Conservation (phyloP, 1,139 yeast species). For the Tardiomyces digboiensis region DNA sequence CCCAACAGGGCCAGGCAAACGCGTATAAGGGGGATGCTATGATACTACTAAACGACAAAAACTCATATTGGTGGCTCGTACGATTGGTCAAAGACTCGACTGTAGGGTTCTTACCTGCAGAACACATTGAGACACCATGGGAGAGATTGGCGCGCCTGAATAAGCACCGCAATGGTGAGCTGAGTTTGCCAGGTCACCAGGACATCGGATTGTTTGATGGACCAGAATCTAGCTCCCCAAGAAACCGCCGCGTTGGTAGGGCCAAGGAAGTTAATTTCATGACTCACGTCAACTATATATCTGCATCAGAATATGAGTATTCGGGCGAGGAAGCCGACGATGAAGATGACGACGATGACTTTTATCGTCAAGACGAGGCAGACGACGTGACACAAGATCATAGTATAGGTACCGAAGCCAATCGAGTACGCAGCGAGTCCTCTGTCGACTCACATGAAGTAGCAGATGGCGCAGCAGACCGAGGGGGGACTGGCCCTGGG, state of each 20-base stretch:
- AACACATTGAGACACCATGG: constrained; percentile 82
- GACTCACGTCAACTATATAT: constrained; percentile 16
- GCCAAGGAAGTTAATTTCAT: constrained; percentile 17
- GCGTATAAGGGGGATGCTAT: constrained; percentile 78
- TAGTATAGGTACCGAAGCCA: background rate
- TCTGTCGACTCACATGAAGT: background rate
- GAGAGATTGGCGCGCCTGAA: constrained; percentile 88
- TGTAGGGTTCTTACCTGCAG: constrained; percentile 95
- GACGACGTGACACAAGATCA: background rate
- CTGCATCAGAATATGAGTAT: constrained; percentile 22
- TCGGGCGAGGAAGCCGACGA: constrained; percentile 18
- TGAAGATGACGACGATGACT: constrained; percentile 10
- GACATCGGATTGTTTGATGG: too few species aligned
- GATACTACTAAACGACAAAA: constrained; percentile 72
- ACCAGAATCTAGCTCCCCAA: too few species aligned
- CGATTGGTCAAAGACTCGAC: constrained; percentile 48
- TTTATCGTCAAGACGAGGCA: background rate
- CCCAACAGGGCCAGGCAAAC: constrained; percentile 89
- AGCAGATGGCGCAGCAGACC: background rate
- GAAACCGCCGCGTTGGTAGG: constrained; percentile 1
- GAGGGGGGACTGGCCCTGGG: background rate
- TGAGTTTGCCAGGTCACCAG: constrained; percentile 13
- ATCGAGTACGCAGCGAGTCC: background rate
- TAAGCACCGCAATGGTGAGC: constrained; percentile 84
- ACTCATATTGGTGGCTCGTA: constrained; percentile 96